Percentiles rank a stretch among this genome's conserved stretches.
phyloP scores from a whole-genome alignment of 805 yeast genomes.

The Nakazawaea ernobii region DNA sequence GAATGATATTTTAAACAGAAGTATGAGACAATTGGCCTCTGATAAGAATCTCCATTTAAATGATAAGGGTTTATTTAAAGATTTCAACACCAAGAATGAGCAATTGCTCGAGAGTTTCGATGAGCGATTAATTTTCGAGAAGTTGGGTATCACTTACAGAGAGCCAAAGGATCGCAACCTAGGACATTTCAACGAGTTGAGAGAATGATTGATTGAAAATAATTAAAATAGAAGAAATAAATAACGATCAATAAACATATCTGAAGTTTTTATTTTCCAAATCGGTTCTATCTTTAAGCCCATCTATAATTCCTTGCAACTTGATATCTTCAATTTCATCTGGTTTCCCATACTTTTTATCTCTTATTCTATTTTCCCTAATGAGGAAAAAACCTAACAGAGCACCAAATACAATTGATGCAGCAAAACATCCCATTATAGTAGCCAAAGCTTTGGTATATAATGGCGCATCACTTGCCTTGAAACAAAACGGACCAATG shows the following conservation, averaged over 20 bases:
- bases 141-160: slow-evolving; percentile 32
- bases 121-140: slow-evolving; percentile 40
- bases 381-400: slow-evolving; percentile 23
- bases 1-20: slow-evolving; percentile 44
- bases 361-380: slow-evolving; percentile 37
- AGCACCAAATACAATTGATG: slow-evolving; percentile 24
- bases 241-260: slow-evolving; percentile 6
- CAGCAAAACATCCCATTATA: slow-evolving; percentile 32
- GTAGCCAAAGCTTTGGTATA: slow-evolving; percentile 36
- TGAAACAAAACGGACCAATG: slow-evolving; percentile 47
- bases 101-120: slow-evolving; percentile 34
- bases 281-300: slow-evolving; percentile 27
- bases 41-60: slow-evolving; percentile 32
- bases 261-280: slow-evolving; percentile 21
- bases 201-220: no score
- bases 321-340: slow-evolving; percentile 21
- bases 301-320: slow-evolving; percentile 24
- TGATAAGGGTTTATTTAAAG: slow-evolving; percentile 36
- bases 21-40: slow-evolving; percentile 36
- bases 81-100: slow-evolving; percentile 7
- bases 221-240: no score
- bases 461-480: slow-evolving; percentile 36
- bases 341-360: slow-evolving; percentile 22
- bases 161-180: slow-evolving; percentile 27
- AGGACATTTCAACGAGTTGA: slow-evolving; percentile 6